Percentiles rank a stretch among this genome's conserved stretches.
These are phyloP conservation scores for Arthrinium puccinioides DNA, from an alignment of 2,329 filamentous ascomycete species.

Conservation along the genomic window DNA sequence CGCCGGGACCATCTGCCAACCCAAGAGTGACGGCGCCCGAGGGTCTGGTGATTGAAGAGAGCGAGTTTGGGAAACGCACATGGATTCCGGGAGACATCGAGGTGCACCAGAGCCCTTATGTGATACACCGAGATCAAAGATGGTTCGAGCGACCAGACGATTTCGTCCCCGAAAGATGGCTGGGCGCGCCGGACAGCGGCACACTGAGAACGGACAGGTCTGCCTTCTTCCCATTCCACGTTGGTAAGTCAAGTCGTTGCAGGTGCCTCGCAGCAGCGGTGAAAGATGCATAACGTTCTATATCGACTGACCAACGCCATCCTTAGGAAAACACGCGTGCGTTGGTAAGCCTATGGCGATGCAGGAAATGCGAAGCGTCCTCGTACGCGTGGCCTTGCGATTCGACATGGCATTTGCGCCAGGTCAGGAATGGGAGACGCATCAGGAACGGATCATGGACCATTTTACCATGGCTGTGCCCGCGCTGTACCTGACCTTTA, in stretches of 20 bases:
- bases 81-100: slow-evolving; percentile 6
- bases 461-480: slow-evolving; percentile 6
- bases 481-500: slow-evolving; percentile 1
- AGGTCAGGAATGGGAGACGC: background rate
- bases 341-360: slow-evolving; percentile 6
- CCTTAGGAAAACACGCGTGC: slow-evolving; percentile 6
- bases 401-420: slow-evolving; percentile 4
- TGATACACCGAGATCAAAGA: slow-evolving; percentile 6
- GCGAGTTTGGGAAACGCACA: slow-evolving; percentile 1
- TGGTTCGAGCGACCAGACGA: slow-evolving; percentile 5
- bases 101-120: slow-evolving; percentile 4
- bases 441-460: slow-evolving; percentile 4
- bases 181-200: background rate
- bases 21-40: background rate
- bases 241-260: background rate
- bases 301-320: no score
- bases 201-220: background rate
- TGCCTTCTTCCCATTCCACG: slow-evolving; percentile 4
- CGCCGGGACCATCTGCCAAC: slow-evolving; percentile 5
- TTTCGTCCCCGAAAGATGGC: slow-evolving; percentile 7
- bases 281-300: no score
- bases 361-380: slow-evolving; percentile 6
- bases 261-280: background rate
- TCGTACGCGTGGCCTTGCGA: slow-evolving; percentile 2
- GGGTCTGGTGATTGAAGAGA: slow-evolving; percentile 2